A percentile compares a stretch with the other conserved stretches of the same genome.
These are phyloP conservation scores for Pholiota microspora DNA, from an alignment of 768 basidiomycete species.

Conservation along the genomic window DNA sequence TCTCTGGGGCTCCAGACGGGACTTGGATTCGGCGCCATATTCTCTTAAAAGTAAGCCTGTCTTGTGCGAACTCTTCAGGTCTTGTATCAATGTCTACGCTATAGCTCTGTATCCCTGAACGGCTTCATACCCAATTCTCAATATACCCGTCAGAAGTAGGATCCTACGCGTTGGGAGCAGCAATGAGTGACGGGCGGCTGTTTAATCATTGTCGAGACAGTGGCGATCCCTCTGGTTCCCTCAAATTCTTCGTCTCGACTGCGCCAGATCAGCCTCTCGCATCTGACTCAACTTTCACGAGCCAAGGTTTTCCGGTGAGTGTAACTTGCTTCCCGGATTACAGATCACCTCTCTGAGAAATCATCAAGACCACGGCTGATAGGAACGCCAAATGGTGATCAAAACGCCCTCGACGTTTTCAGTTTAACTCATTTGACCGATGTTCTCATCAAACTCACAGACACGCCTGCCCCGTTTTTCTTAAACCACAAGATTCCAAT, in stretches of 20 bases:
- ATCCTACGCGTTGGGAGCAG: slow-evolving; percentile 37
- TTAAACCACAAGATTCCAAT: not conserved
- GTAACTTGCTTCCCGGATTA: slow-evolving; percentile 7
- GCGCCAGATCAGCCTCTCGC: slow-evolving; percentile 39
- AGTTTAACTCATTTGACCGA: slow-evolving; percentile 2
- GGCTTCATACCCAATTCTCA: slow-evolving; percentile 34
- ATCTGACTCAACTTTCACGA: slow-evolving; percentile 18
- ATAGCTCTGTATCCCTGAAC: slow-evolving; percentile 44
- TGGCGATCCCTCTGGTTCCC: slow-evolving; percentile 45
- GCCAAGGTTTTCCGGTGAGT: slow-evolving; percentile 17
- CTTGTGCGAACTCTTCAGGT: slow-evolving; percentile 2
- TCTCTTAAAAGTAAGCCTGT: slow-evolving; percentile 38
- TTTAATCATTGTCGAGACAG: slow-evolving; percentile 41
- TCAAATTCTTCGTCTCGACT: slow-evolving; percentile 51
- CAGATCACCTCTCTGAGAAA: slow-evolving; percentile 16
- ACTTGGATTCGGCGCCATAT: slow-evolving; percentile 44
- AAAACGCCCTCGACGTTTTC: slow-evolving; percentile 1
- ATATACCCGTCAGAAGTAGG: slow-evolving; percentile 51
- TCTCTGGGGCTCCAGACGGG: slow-evolving; percentile 44
- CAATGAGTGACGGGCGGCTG: slow-evolving; percentile 38
- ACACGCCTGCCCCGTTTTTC: not conserved
- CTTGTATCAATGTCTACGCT: not conserved
- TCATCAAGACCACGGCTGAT: slow-evolving; percentile 19
- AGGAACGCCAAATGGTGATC: slow-evolving; percentile 18
- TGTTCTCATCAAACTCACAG: slow-evolving; percentile 8